phyloP scores from a whole-genome alignment of 179 eudicot genomes.

The Carnegiea gigantea region DNA sequence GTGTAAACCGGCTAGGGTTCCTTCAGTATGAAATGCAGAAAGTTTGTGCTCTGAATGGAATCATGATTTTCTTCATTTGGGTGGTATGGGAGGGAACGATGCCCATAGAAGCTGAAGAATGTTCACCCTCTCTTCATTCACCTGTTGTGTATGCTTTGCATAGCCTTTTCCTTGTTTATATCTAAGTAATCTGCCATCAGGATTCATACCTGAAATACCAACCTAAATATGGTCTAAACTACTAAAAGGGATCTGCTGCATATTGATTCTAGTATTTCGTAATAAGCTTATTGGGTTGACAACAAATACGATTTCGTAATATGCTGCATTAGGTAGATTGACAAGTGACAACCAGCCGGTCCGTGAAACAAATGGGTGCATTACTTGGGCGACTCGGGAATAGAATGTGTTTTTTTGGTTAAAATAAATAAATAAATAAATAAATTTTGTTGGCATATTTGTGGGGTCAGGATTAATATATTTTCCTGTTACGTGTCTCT shows the following conservation, averaged over 20 bases:
- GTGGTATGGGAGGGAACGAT: neutral
- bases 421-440: no score
- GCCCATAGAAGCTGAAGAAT: neutral
- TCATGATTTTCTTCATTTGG: slow-evolving; percentile 7
- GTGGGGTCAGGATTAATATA: neutral
- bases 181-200: neutral
- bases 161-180: neutral
- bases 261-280: no score
- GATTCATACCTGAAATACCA: neutral
- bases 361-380: no score
- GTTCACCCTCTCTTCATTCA: neutral
- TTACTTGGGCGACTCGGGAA: no score
- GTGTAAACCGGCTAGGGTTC: slow-evolving; percentile 8
- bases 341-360: no score
- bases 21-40: slow-evolving; percentile 24
- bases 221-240: neutral
- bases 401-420: no score
- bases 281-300: no score
- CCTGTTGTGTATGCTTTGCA: no score
- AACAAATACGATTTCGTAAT: no score
- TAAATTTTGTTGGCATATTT: no score
- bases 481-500: neutral
- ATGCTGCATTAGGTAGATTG: no score
- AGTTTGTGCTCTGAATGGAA: slow-evolving; percentile 1
- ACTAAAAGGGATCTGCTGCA: no score